Evolutionary conservation across 2,329 filamentous ascomycete species (phyloP).

Genomic region (Paradendryphiella salina): DNA sequence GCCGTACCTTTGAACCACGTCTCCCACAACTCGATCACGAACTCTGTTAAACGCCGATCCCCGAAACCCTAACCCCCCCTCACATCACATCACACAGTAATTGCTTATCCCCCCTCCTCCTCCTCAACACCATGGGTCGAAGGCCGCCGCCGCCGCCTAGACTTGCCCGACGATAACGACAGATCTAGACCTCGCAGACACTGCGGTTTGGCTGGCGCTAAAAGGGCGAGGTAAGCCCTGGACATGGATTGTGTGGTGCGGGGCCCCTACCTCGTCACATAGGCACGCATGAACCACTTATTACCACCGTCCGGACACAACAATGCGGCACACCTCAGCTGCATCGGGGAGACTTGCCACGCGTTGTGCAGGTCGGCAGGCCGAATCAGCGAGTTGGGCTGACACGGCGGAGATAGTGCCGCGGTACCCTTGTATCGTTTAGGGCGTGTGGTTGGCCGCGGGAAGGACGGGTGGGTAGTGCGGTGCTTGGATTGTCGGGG

Average conservation of each 20-base stretch:
- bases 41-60: slow-evolving; percentile 17
- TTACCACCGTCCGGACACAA: slow-evolving; percentile 19
- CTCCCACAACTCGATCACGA: background rate
- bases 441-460: slow-evolving; percentile 7
- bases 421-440: slow-evolving; percentile 3
- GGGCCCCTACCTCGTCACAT: slow-evolving; percentile 11
- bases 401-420: slow-evolving; percentile 18
- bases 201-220: slow-evolving; percentile 9
- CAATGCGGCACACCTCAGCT: slow-evolving; percentile 20
- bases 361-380: slow-evolving; percentile 19
- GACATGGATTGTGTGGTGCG: slow-evolving; percentile 7
- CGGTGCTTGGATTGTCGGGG: slow-evolving; percentile 24
- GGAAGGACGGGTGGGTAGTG: slow-evolving; percentile 1
- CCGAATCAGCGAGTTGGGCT: slow-evolving; percentile 26
- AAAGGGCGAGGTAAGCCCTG: slow-evolving; percentile 7
- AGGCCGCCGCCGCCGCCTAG: slow-evolving; percentile 5
- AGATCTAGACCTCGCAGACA: slow-evolving; percentile 28
- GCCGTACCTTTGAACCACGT: slow-evolving; percentile 1
- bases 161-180: slow-evolving; percentile 18
- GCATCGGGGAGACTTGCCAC: slow-evolving; percentile 24
- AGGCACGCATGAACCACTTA: slow-evolving; percentile 22
- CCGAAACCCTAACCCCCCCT: slow-evolving; percentile 9
- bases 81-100: background rate
- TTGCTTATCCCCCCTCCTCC: slow-evolving; percentile 7
- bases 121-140: slow-evolving; percentile 21